A percentile compares a stretch with the other conserved stretches of the same genome.
These are phyloP conservation scores for Rhodotorula sp. DNA, from an alignment of 1,284 basidiomycete species.

Conservation along the genomic window DNA sequence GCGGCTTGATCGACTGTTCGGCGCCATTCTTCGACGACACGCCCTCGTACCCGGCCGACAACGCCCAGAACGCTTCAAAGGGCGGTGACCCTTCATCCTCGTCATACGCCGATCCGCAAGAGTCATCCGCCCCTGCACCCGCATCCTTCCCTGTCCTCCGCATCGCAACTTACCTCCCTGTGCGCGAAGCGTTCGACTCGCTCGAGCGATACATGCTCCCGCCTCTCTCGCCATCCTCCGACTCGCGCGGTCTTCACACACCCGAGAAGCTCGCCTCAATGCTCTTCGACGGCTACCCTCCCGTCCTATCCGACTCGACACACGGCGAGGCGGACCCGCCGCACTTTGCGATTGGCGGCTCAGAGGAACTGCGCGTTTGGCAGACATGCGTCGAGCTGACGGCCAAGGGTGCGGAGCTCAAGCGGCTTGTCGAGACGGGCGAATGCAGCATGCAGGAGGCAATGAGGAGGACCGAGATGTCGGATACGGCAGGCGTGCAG, in stretches of 20 bases:
- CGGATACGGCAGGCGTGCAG: no score
- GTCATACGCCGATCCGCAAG: not conserved
- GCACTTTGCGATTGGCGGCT: not conserved
- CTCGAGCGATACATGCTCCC: conserved; percentile 5
- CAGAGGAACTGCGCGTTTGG: not conserved
- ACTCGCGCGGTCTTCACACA: not conserved
- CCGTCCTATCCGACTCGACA: not conserved
- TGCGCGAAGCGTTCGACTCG: not conserved
- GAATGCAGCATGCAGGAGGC: no score
- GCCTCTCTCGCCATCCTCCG: not conserved
- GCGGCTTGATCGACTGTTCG: conserved; percentile 13
- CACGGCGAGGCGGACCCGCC: not conserved
- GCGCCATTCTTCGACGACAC: conserved; percentile 11
- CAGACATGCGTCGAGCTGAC: not conserved
- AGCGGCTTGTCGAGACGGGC: no score
- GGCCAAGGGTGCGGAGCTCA: not conserved
- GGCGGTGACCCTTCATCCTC: not conserved
- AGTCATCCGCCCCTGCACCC: no score
- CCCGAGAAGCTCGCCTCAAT: conserved; percentile 1
- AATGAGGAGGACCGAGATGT: no score
- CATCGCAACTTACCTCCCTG: not conserved
- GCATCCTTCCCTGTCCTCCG: not conserved
- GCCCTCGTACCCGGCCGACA: conserved; percentile 2
- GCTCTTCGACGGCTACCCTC: conserved; percentile 5
- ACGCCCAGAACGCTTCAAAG: not conserved